Base-by-base conservation (phyloP, 1,284 basidiomycete species). In the Cutaneotrichosporon curvatum region DNA sequence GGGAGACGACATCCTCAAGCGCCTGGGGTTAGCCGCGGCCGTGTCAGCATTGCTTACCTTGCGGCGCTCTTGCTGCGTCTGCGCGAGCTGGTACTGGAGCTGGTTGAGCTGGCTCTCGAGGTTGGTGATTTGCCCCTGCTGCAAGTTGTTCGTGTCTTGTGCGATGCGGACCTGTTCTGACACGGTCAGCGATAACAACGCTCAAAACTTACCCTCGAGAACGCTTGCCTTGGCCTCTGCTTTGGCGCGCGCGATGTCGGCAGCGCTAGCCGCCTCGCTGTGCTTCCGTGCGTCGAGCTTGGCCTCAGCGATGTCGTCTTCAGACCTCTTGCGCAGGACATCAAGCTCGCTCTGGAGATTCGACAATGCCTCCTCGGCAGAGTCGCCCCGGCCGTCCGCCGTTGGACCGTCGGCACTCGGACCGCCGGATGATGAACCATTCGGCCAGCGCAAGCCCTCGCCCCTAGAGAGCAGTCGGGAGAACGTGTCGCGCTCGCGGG, bases 401-500 rank as follows among this genome's bases (percentile, higher is more conserved):
- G 45, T 6, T n/a, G n/a, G 25, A 28, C 12, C 25, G 7, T 28
- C 8, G 8, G 25, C 25, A 28, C 25, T 28, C 12, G 25, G 25
- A 12, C 25, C 25, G 25, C 25, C 25, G 25, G 25, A 7, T 7
- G 25, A 28, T 12, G 25, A 28, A n/a, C 43, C 49, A 19, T 44
- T 47, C 11, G 48, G 37, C 61, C 62, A 63, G 41, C 55, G 62
- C 7, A 70, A 53, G 0, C 61, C 71, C 30, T 69, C 68, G 16
- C 62, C 66, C 41, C 60, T 59, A 9, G 65, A 60, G 18, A 91
- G 75, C 76, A 95, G 80, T 25, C 78, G 78, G 58, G 82, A 83
- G 62, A 95, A 78, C 44, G 89, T 79, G 61, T 97, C 95, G 4
- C 89, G 77, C 67, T 97, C 94, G 66, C 87, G 84, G 60, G 82